Evolutionary conservation across 345 rosid genomes (phyloP), one percentile per base, ranked within the genome.

Genomic region (Turritis glabra): DNA sequence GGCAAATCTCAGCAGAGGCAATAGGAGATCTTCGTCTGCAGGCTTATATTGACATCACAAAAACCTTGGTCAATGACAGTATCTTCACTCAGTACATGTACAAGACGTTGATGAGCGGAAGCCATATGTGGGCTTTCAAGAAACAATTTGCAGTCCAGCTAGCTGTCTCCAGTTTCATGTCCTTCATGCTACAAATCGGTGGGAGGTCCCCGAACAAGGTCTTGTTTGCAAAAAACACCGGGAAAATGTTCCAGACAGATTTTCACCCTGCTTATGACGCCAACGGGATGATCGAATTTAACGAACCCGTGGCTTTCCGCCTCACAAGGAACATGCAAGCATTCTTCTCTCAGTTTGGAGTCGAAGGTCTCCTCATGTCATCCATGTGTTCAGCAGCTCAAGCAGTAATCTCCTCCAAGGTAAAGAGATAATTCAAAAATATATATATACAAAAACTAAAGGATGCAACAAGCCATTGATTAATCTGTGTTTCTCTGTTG

Each of bases 121-220:
- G 88, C 78, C 99, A 92, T 78, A 87, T 89, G 88, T 92, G 99
- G 99, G 93, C 98, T 63, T 92, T 92, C 84, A 96, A 92, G 72
- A 96, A 96, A 81, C 99, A 96, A 79, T 96, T 92, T 77, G 96
- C 97, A 7, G 86, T 89, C 80, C 98, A 96, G 84, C 76, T 96
- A 86, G 99, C 97, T 15, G 92, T 96, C 47, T 92, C 99, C 17
- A 90, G 97, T 77, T 96, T 96, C 86, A 92, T 96, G 97, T 92
- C 99, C 23, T 96, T 82, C 90, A 89, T 92, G 98, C 86, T 96
- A 66, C 98, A 90, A 67, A 96, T 92, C 17, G 98, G 99, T 15
- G 97, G 98, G 67, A 85, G 99, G 86, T 96, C 99, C 15, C 99
- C 98, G 0, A 92, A 89, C 81, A 96, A 96, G 85, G 91, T 90